These are phyloP conservation scores for Fraxinus pennsylvanica DNA, from an alignment of 257 asterid species.

Conservation along the genomic window DNA sequence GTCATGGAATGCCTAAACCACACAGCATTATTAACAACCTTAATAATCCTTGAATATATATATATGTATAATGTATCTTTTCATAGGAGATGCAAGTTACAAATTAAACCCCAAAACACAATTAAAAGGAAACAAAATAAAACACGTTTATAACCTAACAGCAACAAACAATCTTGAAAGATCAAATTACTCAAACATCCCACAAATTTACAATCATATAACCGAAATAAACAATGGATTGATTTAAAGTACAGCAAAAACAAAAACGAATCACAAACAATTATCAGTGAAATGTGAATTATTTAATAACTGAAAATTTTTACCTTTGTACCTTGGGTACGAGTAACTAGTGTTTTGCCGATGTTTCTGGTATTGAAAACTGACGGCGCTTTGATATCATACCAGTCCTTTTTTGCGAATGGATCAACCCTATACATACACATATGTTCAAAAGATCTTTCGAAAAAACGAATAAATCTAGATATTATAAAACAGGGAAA, in stretches of 20 bases:
- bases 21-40: not conserved
- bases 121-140: not conserved
- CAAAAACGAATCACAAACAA: not conserved
- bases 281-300: not conserved
- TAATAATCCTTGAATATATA: not conserved
- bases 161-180: not conserved
- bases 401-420: conserved; percentile 65
- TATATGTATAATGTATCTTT: not conserved
- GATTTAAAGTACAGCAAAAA: not conserved
- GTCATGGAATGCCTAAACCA: not conserved
- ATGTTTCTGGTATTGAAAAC: conserved; percentile 47
- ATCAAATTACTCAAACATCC: not conserved
- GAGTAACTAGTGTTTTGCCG: conserved; percentile 58
- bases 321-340: conserved; percentile 73
- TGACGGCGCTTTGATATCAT: conserved; percentile 62
- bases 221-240: not conserved
- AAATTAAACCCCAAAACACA: not conserved
- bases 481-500: not conserved
- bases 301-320: not conserved
- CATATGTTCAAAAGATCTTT: not conserved
- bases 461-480: not conserved
- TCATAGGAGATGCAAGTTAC: not conserved
- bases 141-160: not conserved
- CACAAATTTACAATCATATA: not conserved
- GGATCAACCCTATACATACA: conserved; percentile 43